phyloP scores from a whole-genome alignment of 83 land plant genomes.

The Isoetes engelmannii region DNA sequence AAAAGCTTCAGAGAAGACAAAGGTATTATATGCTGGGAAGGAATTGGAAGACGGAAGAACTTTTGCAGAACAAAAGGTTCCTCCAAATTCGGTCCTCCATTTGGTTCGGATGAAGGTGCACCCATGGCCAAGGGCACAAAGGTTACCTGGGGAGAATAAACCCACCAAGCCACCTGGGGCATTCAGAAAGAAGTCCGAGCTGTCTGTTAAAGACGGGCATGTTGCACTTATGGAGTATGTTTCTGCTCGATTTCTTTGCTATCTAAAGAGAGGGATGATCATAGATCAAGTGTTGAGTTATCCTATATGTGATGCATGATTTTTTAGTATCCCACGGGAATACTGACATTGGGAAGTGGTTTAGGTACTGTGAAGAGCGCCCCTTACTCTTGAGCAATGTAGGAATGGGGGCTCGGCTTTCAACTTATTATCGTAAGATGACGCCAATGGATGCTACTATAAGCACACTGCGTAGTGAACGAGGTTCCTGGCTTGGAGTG shows the following conservation, averaged over 20 bases:
- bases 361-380: slow-evolving; percentile 95
- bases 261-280: not conserved
- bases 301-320: not conserved
- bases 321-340: slow-evolving; percentile 3
- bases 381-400: slow-evolving; percentile 82
- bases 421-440: slow-evolving; percentile 83
- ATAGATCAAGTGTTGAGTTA: not conserved
- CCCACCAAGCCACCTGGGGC: slow-evolving; percentile 98
- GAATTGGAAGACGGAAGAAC: slow-evolving; percentile 67
- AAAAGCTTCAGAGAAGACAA: slow-evolving; percentile 68
- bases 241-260: not conserved
- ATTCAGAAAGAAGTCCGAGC: slow-evolving; percentile 95
- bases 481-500: slow-evolving; percentile 49
- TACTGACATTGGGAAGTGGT: no score
- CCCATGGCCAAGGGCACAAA: slow-evolving; percentile 85
- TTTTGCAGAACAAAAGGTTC: slow-evolving; percentile 73
- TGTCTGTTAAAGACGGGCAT: slow-evolving; percentile 95
- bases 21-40: slow-evolving; percentile 60
- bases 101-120: slow-evolving; percentile 79
- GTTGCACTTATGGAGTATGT: slow-evolving; percentile 95
- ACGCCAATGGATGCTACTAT: slow-evolving; percentile 73
- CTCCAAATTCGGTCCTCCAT: slow-evolving; percentile 86
- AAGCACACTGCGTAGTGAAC: slow-evolving; percentile 43
- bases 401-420: slow-evolving; percentile 96
- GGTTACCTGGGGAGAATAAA: slow-evolving; percentile 83